Base-by-base conservation (phyloP, 129 eudicot genomes). In the Flaveria brownii region DNA sequence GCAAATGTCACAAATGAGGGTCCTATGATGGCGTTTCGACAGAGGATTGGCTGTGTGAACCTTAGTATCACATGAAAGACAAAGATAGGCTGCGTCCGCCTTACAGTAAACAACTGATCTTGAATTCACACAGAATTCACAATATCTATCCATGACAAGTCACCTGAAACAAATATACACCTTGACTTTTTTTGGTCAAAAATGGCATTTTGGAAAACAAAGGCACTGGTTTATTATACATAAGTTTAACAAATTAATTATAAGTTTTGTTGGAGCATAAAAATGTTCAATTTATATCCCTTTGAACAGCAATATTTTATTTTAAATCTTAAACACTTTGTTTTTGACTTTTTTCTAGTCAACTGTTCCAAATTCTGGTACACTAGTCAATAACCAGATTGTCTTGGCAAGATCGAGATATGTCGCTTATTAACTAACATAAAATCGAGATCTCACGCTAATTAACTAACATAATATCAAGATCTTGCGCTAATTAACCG, bases 41-140 rank as follows among this genome's bases (percentile, higher is more conserved):
- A 92, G 91, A 43, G 97, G 90, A 81, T 92, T 92, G 18, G 96
- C 97, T 23, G 96, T 87, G 73, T 92, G 97, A 79, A 89, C 90
- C 70, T 87, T 92, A 16, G 87, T 82, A 82, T 92, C 97, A 71
- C 97, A 92, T 12, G 85, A 80, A 69, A 92, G 91, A 82, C 97
- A 92, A 76, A 92, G 93, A 68, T 87, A 84, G 50, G 96, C 97
- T 55, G 93, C 88, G 77, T 92, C 97, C 42, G 96, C 88, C 64
- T 81, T 83, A 55, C 97, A 92, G 85, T 84, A 89, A 63, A 92
- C 91, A 30, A 92, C 82, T 43, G 97, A 88, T 76, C 84, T 80
- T 61, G 78, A 43, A 47, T 78, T 75, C 89, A 67, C 83, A 77
- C 97, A 92, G 73, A 78, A 92, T 79, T 92, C 97, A 77, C 97